A percentile compares a stretch with the other conserved stretches of the same genome.
These are phyloP conservation scores for Penicillium ochrochloron DNA, from an alignment of 495 filamentous ascomycete genomes.

Conservation along the genomic window DNA sequence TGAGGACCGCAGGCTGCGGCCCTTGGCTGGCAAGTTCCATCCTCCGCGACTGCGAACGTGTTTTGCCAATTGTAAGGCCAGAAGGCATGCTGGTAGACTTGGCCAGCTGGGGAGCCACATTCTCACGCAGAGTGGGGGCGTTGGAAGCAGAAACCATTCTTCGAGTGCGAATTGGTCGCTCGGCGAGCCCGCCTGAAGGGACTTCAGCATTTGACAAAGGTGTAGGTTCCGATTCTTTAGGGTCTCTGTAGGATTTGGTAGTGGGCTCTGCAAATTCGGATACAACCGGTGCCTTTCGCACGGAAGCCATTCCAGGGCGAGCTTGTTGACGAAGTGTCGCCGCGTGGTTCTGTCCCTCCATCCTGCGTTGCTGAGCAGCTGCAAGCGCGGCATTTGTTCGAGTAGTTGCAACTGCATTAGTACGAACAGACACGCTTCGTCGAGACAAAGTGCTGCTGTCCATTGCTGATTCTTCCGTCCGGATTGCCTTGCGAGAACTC, in stretches of 20 bases:
- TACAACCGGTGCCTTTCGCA: constrained; percentile 38
- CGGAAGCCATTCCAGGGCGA: constrained; percentile 34
- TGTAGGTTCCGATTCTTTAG: constrained; percentile 24
- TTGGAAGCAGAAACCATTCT: constrained; percentile 46
- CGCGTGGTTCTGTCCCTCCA: constrained; percentile 51
- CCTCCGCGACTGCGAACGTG: constrained; percentile 50
- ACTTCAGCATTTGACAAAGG: neutral
- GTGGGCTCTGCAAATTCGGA: constrained; percentile 31
- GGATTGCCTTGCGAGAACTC: constrained; percentile 29
- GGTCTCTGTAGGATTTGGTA: constrained; percentile 25
- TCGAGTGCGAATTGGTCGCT: constrained; percentile 49
- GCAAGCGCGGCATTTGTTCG: constrained; percentile 49
- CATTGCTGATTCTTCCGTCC: constrained; percentile 35
- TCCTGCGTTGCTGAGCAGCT: constrained; percentile 48
- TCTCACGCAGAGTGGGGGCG: constrained; percentile 39
- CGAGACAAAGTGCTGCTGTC: constrained; percentile 42
- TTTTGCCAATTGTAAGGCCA: constrained; percentile 50
- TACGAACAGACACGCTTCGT: constrained; percentile 34
- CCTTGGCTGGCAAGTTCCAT: constrained; percentile 43
- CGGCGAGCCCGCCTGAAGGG: constrained; percentile 42
- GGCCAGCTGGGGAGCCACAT: constrained; percentile 30
- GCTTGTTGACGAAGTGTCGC: constrained; percentile 54
- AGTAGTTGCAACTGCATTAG: constrained; percentile 34
- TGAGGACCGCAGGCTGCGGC: constrained; percentile 9
- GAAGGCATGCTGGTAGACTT: constrained; percentile 40